Evolutionary conservation across 495 filamentous ascomycete species (phyloP).

Genomic region (Arthonia radiata): DNA sequence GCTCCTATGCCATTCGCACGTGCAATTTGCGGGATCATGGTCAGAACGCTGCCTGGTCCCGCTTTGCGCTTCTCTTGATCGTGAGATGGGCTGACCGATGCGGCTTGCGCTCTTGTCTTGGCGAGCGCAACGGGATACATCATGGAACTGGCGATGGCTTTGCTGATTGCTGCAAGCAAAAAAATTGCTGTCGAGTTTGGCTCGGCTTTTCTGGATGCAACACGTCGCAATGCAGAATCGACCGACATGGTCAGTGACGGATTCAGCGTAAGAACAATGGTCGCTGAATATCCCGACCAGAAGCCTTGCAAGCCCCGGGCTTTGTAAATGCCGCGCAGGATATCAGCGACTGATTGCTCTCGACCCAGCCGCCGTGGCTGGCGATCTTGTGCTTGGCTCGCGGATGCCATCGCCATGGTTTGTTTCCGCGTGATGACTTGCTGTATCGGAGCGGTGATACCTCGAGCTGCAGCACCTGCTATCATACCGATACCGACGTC

Average conservation of each 20-base stretch:
- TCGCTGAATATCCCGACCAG: conserved; percentile 79
- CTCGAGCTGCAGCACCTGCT: conserved; percentile 52
- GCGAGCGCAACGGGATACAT: conserved; percentile 77
- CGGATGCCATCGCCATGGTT: conserved; percentile 27
- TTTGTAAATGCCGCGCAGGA: conserved; percentile 32
- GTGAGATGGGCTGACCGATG: conserved; percentile 1
- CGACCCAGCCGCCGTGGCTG: conserved; percentile 4
- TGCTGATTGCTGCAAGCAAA: conserved; percentile 57
- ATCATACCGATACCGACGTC: conserved; percentile 55
- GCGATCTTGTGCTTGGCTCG: conserved; percentile 1
- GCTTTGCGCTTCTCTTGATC: conserved; percentile 2
- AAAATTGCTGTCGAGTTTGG: conserved; percentile 31
- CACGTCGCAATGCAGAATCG: conserved; percentile 40
- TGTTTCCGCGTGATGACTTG: conserved; percentile 72
- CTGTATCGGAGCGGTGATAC: conserved; percentile 58
- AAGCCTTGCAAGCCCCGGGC: conserved; percentile 59
- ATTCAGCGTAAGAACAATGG: conserved; percentile 59
- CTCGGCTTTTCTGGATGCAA: conserved; percentile 23
- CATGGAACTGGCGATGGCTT: conserved; percentile 49
- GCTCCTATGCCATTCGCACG: conserved; percentile 38
- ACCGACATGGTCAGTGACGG: conserved; percentile 71
- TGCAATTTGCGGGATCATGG: conserved; percentile 35
- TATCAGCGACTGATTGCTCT: conserved; percentile 16
- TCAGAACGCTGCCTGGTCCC: conserved; percentile 34
- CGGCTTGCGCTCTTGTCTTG: conserved; percentile 44